phyloP scores from a whole-genome alignment of 306 rosid species.

The Arachis stenosperma region DNA sequence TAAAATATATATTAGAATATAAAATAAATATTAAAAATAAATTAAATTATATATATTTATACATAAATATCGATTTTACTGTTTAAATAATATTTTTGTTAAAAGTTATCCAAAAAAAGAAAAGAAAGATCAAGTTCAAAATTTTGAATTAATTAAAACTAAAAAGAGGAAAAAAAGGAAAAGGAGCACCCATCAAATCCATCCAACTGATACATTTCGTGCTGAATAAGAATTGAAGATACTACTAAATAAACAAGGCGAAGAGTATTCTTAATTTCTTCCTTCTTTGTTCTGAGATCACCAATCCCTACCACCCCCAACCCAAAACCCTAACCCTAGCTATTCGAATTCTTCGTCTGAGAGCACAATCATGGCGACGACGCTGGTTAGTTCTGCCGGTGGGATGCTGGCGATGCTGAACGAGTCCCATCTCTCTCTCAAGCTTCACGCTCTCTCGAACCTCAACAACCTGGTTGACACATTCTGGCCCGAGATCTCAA shows the following conservation, averaged over 20 bases:
- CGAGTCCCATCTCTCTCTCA: slow-evolving; percentile 79
- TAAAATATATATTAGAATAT: too few species aligned
- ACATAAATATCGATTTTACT: too few species aligned
- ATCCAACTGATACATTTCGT: slow-evolving; percentile 18
- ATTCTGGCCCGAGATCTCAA: slow-evolving; percentile 99
- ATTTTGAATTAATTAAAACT: too few species aligned
- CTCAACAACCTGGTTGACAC: slow-evolving; percentile 87
- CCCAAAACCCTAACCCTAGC: slow-evolving; percentile 50
- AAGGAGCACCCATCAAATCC: neutral
- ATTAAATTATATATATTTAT: too few species aligned
- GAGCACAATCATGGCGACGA: slow-evolving; percentile 59
- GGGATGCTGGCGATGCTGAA: slow-evolving; percentile 96
- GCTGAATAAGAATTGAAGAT: slow-evolving; percentile 37
- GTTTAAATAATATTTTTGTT: too few species aligned
- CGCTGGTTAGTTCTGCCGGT: slow-evolving; percentile 88
- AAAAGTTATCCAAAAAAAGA: too few species aligned
- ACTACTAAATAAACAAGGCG: neutral
- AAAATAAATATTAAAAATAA: too few species aligned
- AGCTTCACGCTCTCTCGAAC: slow-evolving; percentile 88
- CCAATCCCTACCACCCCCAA: slow-evolving; percentile 16
- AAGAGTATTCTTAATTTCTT: slow-evolving; percentile 11
- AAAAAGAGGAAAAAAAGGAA: neutral
- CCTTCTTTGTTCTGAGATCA: slow-evolving; percentile 27
- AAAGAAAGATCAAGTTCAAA: too few species aligned
- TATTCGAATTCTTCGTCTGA: slow-evolving; percentile 7